Conservation (phyloP, 2,329 filamentous ascomycete species). For the Pleomassaria siparia region DNA sequence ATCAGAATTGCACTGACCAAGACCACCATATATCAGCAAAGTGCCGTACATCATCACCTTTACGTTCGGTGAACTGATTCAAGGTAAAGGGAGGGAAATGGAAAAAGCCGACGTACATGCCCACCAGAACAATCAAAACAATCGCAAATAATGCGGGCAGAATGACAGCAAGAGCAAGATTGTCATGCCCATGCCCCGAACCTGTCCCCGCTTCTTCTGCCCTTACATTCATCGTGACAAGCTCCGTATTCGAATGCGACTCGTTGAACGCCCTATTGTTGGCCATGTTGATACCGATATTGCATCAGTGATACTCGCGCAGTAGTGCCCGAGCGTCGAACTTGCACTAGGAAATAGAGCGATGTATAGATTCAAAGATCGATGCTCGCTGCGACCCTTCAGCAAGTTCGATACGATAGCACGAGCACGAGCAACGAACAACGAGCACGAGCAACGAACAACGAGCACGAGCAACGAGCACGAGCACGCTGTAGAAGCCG, state of each 20-base stretch:
- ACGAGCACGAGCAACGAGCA: neutral
- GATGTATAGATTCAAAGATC: too few relatives aligned
- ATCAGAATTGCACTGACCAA: conserved; percentile 25
- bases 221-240: neutral
- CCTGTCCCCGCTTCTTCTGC: conserved; percentile 7
- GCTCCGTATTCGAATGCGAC: neutral
- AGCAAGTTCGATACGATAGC: too few relatives aligned
- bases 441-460: too few relatives aligned
- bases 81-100: too few relatives aligned
- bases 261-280: neutral
- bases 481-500: neutral
- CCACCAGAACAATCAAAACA: conserved; percentile 28
- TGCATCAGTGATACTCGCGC: too few relatives aligned
- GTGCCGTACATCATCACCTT: neutral
- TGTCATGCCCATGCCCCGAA: conserved; percentile 12
- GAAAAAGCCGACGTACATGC: conserved; percentile 23
- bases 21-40: neutral
- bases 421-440: too few relatives aligned
- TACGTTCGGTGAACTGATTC: too few relatives aligned
- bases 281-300: too few relatives aligned
- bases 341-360: too few relatives aligned
- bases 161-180: conserved; percentile 32
- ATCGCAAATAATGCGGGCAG: conserved; percentile 35
- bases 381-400: too few relatives aligned
- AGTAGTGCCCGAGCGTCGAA: too few relatives aligned